Conservation (phyloP, 2,329 filamentous ascomycete species). For the Clonostachys solani region DNA sequence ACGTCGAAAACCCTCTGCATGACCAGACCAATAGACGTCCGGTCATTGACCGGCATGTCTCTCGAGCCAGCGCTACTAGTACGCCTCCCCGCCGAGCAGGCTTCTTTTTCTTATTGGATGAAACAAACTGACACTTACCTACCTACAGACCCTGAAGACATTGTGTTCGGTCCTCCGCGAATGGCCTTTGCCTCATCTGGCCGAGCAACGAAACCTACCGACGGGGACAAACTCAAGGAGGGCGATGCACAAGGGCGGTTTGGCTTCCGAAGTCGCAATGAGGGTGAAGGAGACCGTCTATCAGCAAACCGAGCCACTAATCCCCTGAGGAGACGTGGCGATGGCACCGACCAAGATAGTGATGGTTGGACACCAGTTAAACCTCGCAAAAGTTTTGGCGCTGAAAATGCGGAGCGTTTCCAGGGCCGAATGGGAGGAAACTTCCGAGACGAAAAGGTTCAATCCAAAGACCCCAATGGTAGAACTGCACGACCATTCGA, state of each 20-base stretch:
- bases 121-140: not conserved
- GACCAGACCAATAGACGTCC: slow-evolving; percentile 49
- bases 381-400: slow-evolving; percentile 68
- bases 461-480: slow-evolving; percentile 48
- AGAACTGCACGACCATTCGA: slow-evolving; percentile 53
- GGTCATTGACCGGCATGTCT: slow-evolving; percentile 46
- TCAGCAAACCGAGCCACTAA: slow-evolving; percentile 38
- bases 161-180: slow-evolving; percentile 80
- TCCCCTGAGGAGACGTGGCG: slow-evolving; percentile 49
- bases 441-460: slow-evolving; percentile 34
- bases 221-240: slow-evolving; percentile 53
- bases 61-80: slow-evolving; percentile 55
- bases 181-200: slow-evolving; percentile 80
- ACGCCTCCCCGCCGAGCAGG: slow-evolving; percentile 18
- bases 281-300: slow-evolving; percentile 45
- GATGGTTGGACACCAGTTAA: slow-evolving; percentile 75
- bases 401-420: slow-evolving; percentile 68
- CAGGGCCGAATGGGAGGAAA: slow-evolving; percentile 59
- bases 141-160: slow-evolving; percentile 66
- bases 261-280: slow-evolving; percentile 47
- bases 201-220: slow-evolving; percentile 49
- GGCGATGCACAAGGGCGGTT: slow-evolving; percentile 53
- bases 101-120: not conserved
- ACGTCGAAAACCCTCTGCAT: slow-evolving; percentile 36
- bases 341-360: slow-evolving; percentile 51